Conservation (phyloP, 208 protist genomes). For the Leptomonas pyrrhocoris region DNA sequence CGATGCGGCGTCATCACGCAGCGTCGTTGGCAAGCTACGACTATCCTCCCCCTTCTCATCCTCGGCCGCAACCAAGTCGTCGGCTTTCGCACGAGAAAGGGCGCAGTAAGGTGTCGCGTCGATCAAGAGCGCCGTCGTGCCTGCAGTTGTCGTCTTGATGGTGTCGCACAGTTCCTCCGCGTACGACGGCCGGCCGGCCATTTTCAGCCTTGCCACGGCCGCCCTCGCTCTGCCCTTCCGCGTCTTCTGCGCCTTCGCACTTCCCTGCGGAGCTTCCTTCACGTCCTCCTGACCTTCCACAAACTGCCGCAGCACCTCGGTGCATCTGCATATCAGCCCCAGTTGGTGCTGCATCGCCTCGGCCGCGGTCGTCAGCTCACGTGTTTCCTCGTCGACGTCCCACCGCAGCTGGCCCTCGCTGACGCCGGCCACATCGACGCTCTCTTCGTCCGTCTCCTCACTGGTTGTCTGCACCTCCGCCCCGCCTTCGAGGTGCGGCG, state of each 20-base stretch:
- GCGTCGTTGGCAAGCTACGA: too few relatives aligned
- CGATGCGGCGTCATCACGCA: too few relatives aligned
- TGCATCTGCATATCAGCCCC: constrained; percentile 15
- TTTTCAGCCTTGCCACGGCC: background rate
- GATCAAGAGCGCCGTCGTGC: background rate
- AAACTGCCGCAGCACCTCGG: constrained; percentile 5
- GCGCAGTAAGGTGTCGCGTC: background rate
- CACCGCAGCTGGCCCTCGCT: constrained; percentile 19
- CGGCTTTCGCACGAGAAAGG: background rate
- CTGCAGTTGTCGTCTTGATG: background rate
- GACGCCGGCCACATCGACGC: constrained; percentile 1
- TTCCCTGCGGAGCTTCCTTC: background rate
- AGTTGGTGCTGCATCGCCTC: constrained; percentile 20
- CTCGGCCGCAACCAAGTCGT: background rate
- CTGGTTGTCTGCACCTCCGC: constrained; percentile 1
- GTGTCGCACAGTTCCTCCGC: background rate
- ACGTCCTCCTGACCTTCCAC: background rate
- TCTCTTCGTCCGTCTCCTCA: background rate
- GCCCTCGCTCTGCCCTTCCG: background rate
- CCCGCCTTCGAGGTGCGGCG: background rate
- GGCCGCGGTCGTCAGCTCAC: constrained; percentile 8
- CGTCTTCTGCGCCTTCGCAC: background rate
- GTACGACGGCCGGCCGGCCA: background rate
- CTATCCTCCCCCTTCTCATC: too few relatives aligned
- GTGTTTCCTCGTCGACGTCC: constrained; percentile 20